Percentiles rank a stretch among this genome's conserved stretches.
Conservation (phyloP, 2,329 filamentous ascomycete genomes). For the Fusarium luffae region DNA sequence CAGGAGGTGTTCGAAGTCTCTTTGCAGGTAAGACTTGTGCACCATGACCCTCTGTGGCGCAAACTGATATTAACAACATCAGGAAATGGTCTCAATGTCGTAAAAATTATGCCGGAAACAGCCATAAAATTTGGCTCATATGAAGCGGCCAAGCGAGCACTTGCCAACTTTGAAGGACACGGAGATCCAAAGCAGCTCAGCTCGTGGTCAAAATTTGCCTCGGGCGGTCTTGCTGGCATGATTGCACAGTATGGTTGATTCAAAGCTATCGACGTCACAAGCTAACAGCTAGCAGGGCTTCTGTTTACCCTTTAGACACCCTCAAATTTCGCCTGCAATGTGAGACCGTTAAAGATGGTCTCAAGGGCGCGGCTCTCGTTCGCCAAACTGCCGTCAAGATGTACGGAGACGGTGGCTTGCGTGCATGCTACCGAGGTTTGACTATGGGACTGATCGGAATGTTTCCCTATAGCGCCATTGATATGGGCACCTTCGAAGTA, state of each 20-base stretch:
- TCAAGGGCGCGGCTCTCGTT: conserved; percentile 85
- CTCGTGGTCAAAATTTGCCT: conserved; percentile 87
- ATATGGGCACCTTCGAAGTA: conserved; percentile 94
- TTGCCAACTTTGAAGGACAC: conserved; percentile 89
- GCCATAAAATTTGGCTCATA: conserved; percentile 99
- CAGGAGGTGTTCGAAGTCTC: conserved; percentile 87
- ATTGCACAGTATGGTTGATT: conserved; percentile 80
- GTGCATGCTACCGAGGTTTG: conserved; percentile 88
- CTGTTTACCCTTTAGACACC: conserved; percentile 93
- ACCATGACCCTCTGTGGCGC: neutral
- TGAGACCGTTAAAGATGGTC: conserved; percentile 87
- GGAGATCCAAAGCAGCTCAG: conserved; percentile 82
- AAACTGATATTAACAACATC: conserved; percentile 21
- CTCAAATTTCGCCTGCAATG: conserved; percentile 89
- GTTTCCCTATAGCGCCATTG: conserved; percentile 97
- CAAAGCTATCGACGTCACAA: neutral
- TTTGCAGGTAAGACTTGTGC: conserved; percentile 80
- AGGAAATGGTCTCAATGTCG: conserved; percentile 96
- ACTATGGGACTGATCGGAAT: conserved; percentile 95
- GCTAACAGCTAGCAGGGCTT: conserved; percentile 67
- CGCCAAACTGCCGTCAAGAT: conserved; percentile 86
- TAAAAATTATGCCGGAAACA: conserved; percentile 99
- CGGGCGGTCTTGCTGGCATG: conserved; percentile 92
- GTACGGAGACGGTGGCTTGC: conserved; percentile 78
- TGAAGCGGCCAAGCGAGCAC: conserved; percentile 89